phyloP scores from a whole-genome alignment of 169 alveolate genomes.

The Plasmodium relictum region DNA sequence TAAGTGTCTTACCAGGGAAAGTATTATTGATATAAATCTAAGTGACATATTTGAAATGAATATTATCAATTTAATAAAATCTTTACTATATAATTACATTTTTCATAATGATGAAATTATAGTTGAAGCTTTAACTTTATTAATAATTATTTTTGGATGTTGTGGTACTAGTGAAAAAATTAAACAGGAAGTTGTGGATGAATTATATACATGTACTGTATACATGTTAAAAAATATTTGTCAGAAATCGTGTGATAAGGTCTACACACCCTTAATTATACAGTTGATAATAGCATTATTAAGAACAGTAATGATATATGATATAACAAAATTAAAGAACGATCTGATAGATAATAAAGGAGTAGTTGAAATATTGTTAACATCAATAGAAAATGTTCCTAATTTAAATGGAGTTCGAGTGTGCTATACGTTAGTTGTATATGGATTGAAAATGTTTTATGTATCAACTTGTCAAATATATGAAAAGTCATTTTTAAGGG shows the following conservation, averaged over 20 bases:
- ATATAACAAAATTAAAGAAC: slow-evolving; percentile 67
- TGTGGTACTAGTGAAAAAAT: slow-evolving; percentile 65
- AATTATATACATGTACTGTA: slow-evolving; percentile 68
- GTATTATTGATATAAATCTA: slow-evolving; percentile 64
- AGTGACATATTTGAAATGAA: slow-evolving; percentile 77
- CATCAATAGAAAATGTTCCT: slow-evolving; percentile 65
- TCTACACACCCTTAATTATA: slow-evolving; percentile 49
- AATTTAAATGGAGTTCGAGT: slow-evolving; percentile 77
- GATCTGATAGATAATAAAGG: slow-evolving; percentile 73
- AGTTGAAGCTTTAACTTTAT: slow-evolving; percentile 69
- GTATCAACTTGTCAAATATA: slow-evolving; percentile 74
- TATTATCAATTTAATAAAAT: slow-evolving; percentile 47
- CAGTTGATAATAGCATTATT: slow-evolving; percentile 49
- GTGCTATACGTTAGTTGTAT: slow-evolving; percentile 71
- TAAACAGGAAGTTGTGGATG: slow-evolving; percentile 75
- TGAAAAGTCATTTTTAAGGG: slow-evolving; percentile 77
- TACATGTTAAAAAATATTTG: slow-evolving; percentile 70
- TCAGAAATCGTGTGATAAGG: slow-evolving; percentile 67
- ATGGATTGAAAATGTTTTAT: slow-evolving; percentile 77
- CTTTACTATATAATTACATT: slow-evolving; percentile 58
- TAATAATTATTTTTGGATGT: slow-evolving; percentile 74
- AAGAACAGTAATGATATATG: slow-evolving; percentile 65
- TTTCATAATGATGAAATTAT: slow-evolving; percentile 76
- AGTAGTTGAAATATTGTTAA: slow-evolving; percentile 61
- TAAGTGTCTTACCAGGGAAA: slow-evolving; percentile 72